These are phyloP conservation scores for Bruguiera sexangula DNA, from an alignment of 345 rosid species.

Conservation along the genomic window DNA sequence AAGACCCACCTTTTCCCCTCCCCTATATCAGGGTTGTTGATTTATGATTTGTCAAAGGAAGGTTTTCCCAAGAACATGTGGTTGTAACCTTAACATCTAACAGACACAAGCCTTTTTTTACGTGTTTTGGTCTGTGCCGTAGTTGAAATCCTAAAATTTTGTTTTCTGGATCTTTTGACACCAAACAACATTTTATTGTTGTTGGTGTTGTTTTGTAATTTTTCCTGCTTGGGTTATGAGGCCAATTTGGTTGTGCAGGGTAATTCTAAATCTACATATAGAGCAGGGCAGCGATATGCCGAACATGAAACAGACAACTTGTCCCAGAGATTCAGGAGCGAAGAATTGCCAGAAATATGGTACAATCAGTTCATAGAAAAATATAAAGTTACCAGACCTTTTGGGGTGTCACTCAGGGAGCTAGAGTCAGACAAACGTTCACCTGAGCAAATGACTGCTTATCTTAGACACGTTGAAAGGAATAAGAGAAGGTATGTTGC, in stretches of 20 bases:
- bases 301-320: conserved; percentile 53
- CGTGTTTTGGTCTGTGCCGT: too few species aligned
- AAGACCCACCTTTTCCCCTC: too few species aligned
- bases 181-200: background rate
- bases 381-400: conserved; percentile 49
- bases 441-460: conserved; percentile 70
- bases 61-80: too few species aligned
- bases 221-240: conserved; percentile 1
- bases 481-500: conserved; percentile 73
- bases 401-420: conserved; percentile 50
- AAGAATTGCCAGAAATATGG: conserved; percentile 90
- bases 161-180: background rate
- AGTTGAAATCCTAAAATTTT: background rate
- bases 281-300: conserved; percentile 43
- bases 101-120: too few species aligned
- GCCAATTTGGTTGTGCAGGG: conserved; percentile 32
- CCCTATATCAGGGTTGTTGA: too few species aligned
- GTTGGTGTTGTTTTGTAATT: background rate
- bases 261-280: conserved; percentile 44
- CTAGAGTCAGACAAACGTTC: conserved; percentile 67
- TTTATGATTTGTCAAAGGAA: too few species aligned
- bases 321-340: conserved; percentile 63
- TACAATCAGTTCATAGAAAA: conserved; percentile 71
- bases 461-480: conserved; percentile 50
- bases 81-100: too few species aligned